phyloP scores from a whole-genome alignment of 768 basidiomycete species.

The Xerocomus potaroensis region DNA sequence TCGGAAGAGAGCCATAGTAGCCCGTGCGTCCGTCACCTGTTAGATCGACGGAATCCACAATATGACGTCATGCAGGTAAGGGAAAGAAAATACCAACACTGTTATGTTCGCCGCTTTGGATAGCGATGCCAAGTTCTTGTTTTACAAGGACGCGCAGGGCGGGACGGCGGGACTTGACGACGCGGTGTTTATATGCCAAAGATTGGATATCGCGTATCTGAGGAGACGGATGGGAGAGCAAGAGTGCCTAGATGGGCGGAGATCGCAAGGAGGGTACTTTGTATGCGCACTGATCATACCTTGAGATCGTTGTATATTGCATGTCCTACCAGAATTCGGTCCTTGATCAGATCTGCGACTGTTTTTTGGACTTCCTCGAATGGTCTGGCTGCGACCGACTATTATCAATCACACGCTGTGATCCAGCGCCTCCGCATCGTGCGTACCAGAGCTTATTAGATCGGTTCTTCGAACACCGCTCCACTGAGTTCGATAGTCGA shows the following conservation, averaged over 20 bases:
- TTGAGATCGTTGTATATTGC: constrained; percentile 90
- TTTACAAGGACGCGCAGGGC: constrained; percentile 77
- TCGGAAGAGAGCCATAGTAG: constrained; percentile 91
- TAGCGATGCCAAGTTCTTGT: constrained; percentile 72
- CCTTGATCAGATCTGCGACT: constrained; percentile 73
- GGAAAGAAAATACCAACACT: constrained; percentile 52
- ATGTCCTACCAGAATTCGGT: constrained; percentile 82
- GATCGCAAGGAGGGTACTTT: not conserved
- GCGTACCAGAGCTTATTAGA: constrained; percentile 55
- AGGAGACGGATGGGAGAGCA: constrained; percentile 65
- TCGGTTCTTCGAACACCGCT: constrained; percentile 80
- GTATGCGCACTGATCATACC: constrained; percentile 27
- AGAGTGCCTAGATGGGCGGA: constrained; percentile 40
- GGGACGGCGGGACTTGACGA: constrained; percentile 60
- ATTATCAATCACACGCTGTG: not conserved
- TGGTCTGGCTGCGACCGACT: constrained; percentile 51
- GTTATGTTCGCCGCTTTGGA: constrained; percentile 87
- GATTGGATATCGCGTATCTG: constrained; percentile 68
- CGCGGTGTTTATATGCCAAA: constrained; percentile 53
- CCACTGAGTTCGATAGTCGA: constrained; percentile 89
- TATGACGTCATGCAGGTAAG: not conserved
- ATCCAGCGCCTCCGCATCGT: too few relatives aligned
- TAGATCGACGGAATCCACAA: not conserved
- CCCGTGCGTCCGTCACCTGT: constrained; percentile 89
- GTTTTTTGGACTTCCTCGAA: constrained; percentile 77